Evolutionary conservation across 371 early-diverging fungal species (phyloP).

Genomic region (Sanchytrium tribonematis): DNA sequence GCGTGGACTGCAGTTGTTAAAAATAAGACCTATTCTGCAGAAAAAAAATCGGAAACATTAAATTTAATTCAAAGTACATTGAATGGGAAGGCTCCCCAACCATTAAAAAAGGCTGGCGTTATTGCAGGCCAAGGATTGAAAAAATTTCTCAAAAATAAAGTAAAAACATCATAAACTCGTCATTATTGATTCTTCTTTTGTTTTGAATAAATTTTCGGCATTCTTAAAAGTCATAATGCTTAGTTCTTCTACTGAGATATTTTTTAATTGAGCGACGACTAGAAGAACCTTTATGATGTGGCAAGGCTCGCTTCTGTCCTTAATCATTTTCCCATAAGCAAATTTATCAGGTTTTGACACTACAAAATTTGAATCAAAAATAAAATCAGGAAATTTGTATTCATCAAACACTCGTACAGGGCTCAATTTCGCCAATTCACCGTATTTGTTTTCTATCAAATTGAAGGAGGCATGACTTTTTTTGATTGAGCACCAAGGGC

Average conservation of each 20-base stretch:
- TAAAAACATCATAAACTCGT: no score
- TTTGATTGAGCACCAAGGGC: slow-evolving; percentile 79
- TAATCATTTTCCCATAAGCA: slow-evolving; percentile 37
- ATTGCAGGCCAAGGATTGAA: background rate
- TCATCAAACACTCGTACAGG: slow-evolving; percentile 11
- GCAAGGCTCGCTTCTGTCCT: slow-evolving; percentile 59
- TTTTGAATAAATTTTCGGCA: slow-evolving; percentile 11
- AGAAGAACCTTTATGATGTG: slow-evolving; percentile 25
- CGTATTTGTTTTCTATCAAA: slow-evolving; percentile 14
- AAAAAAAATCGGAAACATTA: background rate
- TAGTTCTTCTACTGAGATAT: slow-evolving; percentile 7
- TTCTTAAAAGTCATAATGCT: slow-evolving; percentile 11
- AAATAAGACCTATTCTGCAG: background rate
- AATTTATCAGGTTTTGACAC: slow-evolving; percentile 43
- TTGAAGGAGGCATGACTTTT: slow-evolving; percentile 52
- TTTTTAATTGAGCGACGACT: slow-evolving; percentile 11
- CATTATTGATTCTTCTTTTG: slow-evolving; percentile 3
- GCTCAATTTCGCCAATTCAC: slow-evolving; percentile 3
- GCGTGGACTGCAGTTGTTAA: background rate
- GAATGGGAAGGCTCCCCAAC: background rate
- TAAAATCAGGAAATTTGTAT: slow-evolving; percentile 12
- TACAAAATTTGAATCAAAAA: slow-evolving; percentile 6
- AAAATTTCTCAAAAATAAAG: background rate
- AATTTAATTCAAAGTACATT: background rate
- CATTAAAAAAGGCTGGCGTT: background rate